Conservation (phyloP, 371 early-diverging fungal genomes). For the Actinomortierella wolfii region DNA sequence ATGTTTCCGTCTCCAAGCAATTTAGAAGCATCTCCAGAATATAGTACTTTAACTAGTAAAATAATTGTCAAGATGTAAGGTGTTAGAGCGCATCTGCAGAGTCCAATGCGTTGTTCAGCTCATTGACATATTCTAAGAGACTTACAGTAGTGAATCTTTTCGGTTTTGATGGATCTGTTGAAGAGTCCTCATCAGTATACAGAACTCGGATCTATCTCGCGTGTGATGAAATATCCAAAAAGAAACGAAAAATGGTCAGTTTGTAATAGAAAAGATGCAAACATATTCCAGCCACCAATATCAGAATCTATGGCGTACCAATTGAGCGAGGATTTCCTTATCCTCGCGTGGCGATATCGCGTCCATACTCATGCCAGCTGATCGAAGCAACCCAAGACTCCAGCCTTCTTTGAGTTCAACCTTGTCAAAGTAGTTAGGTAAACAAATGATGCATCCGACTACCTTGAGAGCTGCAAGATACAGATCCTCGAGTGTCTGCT, state of each 20-base stretch:
- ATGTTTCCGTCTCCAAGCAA: conserved; percentile 70
- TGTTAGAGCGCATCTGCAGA: too few species aligned
- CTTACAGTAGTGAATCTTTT: conserved; percentile 54
- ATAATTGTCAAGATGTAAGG: neutral
- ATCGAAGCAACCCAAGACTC: conserved; percentile 54
- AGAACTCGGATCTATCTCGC: conserved; percentile 55
- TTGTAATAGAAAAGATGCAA: neutral
- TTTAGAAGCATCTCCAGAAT: conserved; percentile 70
- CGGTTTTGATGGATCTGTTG: conserved; percentile 37
- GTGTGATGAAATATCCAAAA: neutral
- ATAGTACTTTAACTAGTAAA: conserved; percentile 66
- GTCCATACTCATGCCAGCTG: conserved; percentile 48
- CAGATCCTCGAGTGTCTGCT: conserved; percentile 64
- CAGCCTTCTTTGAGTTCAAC: conserved; percentile 60
- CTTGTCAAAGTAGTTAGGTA: conserved; percentile 76
- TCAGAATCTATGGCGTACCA: too few species aligned
- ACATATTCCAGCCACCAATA: neutral
- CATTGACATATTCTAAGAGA: too few species aligned
- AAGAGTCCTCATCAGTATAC: conserved; percentile 50
- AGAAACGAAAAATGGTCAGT: neutral
- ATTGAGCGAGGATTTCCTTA: conserved; percentile 58
- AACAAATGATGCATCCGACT: conserved; percentile 66
- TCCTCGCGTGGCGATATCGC: conserved; percentile 50
- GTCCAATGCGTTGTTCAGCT: too few species aligned
- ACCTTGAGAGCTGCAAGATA: conserved; percentile 71